These are phyloP conservation scores for Phytophthora citrophthora DNA, from an alignment of 352 stramenopile genomes.

Conservation along the genomic window DNA sequence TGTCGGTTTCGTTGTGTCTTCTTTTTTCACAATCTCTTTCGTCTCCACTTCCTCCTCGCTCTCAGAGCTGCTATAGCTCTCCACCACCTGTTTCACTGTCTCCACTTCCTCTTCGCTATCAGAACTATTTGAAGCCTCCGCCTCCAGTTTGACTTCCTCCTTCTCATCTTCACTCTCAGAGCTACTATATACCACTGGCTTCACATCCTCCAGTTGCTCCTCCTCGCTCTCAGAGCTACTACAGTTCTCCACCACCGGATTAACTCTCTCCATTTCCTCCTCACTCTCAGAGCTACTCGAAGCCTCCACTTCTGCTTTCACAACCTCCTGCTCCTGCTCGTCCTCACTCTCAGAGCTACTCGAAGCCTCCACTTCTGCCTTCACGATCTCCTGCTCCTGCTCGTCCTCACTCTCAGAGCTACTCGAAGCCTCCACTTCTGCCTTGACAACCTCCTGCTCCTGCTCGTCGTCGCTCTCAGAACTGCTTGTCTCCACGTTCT, in stretches of 20 bases:
- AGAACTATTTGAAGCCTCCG: neutral
- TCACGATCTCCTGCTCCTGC: neutral
- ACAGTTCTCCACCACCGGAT: neutral
- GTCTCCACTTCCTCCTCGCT: slow-evolving; percentile 4
- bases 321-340: neutral
- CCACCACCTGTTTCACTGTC: neutral
- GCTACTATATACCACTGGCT: too few relatives aligned
- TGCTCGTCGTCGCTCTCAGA: slow-evolving; percentile 3
- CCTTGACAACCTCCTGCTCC: neutral
- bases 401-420: slow-evolving; percentile 11
- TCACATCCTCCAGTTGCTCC: neutral
- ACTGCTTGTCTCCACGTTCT: neutral
- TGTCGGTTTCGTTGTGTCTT: too few relatives aligned
- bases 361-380: neutral
- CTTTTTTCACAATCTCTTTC: too few relatives aligned
- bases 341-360: slow-evolving; percentile 10
- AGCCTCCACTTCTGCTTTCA: too few relatives aligned
- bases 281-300: slow-evolving; percentile 8
- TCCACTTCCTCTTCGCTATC: neutral
- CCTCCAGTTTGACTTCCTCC: neutral
- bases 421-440: neutral
- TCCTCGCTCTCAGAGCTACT: slow-evolving; percentile 10
- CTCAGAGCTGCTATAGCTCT: neutral
- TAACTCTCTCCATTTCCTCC: neutral
- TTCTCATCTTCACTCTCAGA: slow-evolving; percentile 1